Percentiles rank a stretch among this genome's conserved stretches.
These are phyloP conservation scores for Canavalia ensiformis DNA, from an alignment of 306 rosid species.

Conservation along the genomic window DNA sequence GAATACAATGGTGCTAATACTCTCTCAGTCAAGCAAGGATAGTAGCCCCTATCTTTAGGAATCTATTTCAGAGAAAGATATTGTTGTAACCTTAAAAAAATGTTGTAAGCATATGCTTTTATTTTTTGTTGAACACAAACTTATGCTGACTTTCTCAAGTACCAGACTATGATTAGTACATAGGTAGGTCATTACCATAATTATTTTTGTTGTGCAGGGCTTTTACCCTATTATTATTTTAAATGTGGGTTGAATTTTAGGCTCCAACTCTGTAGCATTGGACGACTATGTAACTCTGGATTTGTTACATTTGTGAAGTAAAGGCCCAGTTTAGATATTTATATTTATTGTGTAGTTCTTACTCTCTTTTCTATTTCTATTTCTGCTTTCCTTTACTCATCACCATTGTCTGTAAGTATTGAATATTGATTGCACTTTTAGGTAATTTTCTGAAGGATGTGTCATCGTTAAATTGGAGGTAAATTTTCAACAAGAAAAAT, in stretches of 20 bases:
- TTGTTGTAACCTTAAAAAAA: conserved; percentile 55
- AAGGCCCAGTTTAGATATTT: conserved; percentile 35
- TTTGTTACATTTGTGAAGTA: conserved; percentile 43
- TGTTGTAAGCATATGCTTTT: conserved; percentile 45
- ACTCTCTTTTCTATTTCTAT: conserved; percentile 3
- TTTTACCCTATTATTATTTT: conserved; percentile 40
- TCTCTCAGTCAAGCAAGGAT: conserved; percentile 50
- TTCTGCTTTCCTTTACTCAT: not conserved
- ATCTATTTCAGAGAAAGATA: conserved; percentile 43
- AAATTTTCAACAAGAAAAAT: too few relatives aligned
- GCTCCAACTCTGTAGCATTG: conserved; percentile 24
- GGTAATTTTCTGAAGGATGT: too few relatives aligned
- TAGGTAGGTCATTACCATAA: conserved; percentile 36
- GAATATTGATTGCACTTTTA: too few relatives aligned
- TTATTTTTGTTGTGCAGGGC: conserved; percentile 44
- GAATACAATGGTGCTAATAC: conserved; percentile 62
- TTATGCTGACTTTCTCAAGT: conserved; percentile 45
- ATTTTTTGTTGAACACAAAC: conserved; percentile 38
- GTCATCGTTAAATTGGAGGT: too few relatives aligned
- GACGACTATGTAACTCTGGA: conserved; percentile 33
- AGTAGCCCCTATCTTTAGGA: conserved; percentile 35
- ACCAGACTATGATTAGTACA: conserved; percentile 37
- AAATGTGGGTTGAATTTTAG: conserved; percentile 40
- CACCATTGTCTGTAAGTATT: too few relatives aligned
- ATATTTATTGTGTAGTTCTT: not conserved